Conservation (phyloP, 2,329 filamentous ascomycete genomes). For the Claviceps lovelessii region DNA sequence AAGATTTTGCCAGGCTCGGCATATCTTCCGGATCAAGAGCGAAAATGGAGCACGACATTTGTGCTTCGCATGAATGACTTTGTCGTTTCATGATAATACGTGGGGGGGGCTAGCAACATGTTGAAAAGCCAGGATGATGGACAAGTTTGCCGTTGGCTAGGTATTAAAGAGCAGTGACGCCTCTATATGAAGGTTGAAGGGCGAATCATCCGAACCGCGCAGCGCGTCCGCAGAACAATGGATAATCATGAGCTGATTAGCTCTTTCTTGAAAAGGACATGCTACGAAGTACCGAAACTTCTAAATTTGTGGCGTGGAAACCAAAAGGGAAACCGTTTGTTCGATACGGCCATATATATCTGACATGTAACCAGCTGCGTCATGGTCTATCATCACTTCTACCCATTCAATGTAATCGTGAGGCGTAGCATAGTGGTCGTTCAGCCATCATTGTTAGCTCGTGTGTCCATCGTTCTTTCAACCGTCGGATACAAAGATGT, state of each 20-base stretch:
- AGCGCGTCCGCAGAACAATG: neutral
- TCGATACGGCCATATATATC: neutral
- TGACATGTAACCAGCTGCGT: neutral
- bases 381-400: too few species aligned
- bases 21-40: too few species aligned
- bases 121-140: too few species aligned
- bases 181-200: too few species aligned
- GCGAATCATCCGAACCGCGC: too few species aligned
- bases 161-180: too few species aligned
- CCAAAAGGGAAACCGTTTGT: neutral
- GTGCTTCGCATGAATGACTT: too few species aligned
- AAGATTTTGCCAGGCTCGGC: too few species aligned
- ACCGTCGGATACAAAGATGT: conserved; percentile 56
- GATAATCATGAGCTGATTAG: neutral
- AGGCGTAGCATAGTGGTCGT: neutral
- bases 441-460: neutral
- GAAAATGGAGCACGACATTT: too few species aligned
- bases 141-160: too few species aligned
- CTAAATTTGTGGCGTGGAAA: neutral
- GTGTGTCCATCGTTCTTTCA: neutral
- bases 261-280: neutral
- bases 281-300: neutral
- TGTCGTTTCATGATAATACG: too few species aligned
- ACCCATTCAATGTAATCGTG: neutral
- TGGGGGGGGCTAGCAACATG: too few species aligned